Evolutionary conservation across 1,284 basidiomycete species (phyloP).

Genomic region (Gomphus bonarii): DNA sequence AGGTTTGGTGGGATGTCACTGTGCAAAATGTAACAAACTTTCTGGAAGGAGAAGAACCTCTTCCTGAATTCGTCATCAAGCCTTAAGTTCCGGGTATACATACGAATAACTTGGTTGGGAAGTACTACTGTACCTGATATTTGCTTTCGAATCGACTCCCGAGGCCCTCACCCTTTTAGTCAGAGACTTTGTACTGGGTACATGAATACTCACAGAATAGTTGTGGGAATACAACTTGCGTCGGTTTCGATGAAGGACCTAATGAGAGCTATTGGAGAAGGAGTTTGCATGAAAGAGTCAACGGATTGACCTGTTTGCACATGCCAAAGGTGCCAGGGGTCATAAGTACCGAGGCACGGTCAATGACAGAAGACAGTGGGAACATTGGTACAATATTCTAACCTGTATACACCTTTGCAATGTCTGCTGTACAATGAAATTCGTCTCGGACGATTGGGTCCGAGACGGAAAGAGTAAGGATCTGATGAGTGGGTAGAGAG

Average conservation of each 20-base stretch:
- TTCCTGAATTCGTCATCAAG: neutral
- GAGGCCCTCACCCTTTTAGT: neutral
- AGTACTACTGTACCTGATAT: neutral
- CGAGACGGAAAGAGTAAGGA: conserved; percentile 10
- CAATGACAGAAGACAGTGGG: neutral
- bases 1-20: neutral
- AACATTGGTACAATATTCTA: conserved; percentile 12
- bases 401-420: conserved; percentile 11
- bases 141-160: neutral
- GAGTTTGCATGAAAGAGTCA: neutral
- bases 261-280: neutral
- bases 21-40: conserved; percentile 3
- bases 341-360: neutral
- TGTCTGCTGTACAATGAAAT: conserved; percentile 10
- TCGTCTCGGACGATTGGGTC: conserved; percentile 4
- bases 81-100: neutral
- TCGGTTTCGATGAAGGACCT: neutral
- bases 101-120: neutral
- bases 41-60: neutral
- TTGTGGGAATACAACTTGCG: neutral
- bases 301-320: neutral
- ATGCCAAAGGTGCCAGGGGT: neutral
- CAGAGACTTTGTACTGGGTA: neutral
- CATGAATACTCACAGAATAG: conserved; percentile 5
- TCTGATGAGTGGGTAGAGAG: neutral